Evolutionary conservation across 257 asterid genomes (phyloP).

Genomic region (Coffea eugenioides): DNA sequence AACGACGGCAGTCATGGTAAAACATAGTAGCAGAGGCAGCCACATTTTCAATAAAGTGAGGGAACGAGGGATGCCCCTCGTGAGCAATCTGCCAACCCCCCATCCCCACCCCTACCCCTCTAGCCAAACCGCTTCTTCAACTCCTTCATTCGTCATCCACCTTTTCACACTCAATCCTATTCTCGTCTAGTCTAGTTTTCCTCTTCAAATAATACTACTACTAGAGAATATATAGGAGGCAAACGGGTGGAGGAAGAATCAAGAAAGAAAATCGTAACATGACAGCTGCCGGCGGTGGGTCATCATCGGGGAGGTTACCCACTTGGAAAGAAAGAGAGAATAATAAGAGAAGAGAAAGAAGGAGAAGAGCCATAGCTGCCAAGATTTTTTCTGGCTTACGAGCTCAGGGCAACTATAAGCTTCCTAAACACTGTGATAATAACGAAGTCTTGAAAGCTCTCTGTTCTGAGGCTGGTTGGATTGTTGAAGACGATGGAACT

Average conservation of each 20-base stretch:
- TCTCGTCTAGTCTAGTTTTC: not conserved
- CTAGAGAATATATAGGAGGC: not conserved
- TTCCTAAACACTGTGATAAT: constrained; percentile 79
- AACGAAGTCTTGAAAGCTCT: constrained; percentile 85
- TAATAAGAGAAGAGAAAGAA: constrained; percentile 71
- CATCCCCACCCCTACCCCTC: not conserved
- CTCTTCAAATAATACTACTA: not conserved
- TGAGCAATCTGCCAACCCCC: constrained; percentile 13
- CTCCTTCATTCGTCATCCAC: not conserved
- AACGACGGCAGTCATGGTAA: not conserved
- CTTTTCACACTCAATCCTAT: constrained; percentile 1
- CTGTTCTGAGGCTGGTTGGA: constrained; percentile 78
- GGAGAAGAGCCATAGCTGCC: constrained; percentile 77
- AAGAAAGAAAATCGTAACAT: not conserved
- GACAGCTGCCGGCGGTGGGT: constrained; percentile 29
- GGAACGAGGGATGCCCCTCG: constrained; percentile 20
- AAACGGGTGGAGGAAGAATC: not conserved
- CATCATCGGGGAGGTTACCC: constrained; percentile 41
- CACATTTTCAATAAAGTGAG: constrained; percentile 40
- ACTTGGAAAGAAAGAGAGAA: constrained; percentile 89
- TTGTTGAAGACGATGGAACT: constrained; percentile 82
- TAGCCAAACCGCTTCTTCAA: not conserved
- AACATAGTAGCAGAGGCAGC: not conserved
- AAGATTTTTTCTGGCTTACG: constrained; percentile 75
- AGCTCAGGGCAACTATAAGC: constrained; percentile 67